Percentiles rank a stretch among this genome's conserved stretches.
Conservation (phyloP, 1,284 basidiomycete genomes). For the Fomitopsis schrenkii region DNA sequence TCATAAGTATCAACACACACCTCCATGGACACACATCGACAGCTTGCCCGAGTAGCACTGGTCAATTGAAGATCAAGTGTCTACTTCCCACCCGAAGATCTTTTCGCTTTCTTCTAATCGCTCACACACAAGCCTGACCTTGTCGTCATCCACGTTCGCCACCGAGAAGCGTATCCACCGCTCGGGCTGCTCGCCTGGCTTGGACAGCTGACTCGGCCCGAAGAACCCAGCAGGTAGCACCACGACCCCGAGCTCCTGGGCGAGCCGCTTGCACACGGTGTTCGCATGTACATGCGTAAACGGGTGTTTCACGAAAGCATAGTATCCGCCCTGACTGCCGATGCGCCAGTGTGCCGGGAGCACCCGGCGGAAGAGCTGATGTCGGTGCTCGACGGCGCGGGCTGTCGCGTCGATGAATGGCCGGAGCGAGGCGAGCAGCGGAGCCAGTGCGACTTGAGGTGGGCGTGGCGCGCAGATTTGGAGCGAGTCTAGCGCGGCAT, state of each 20-base stretch:
- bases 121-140: conserved; percentile 54
- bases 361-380: conserved; percentile 50
- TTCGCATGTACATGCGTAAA: conserved; percentile 46
- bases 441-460: conserved; percentile 63
- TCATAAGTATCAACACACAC: not conserved
- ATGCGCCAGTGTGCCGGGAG: conserved; percentile 56
- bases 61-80: conserved; percentile 1
- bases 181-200: conserved; percentile 34
- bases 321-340: conserved; percentile 68
- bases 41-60: not conserved
- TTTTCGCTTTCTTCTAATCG: conserved; percentile 41
- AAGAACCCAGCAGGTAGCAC: conserved; percentile 73
- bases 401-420: conserved; percentile 51
- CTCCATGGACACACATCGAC: not conserved
- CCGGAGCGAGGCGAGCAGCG: conserved; percentile 50
- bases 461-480: conserved; percentile 77
- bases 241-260: conserved; percentile 60
- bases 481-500: conserved; percentile 64
- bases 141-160: conserved; percentile 72
- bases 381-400: conserved; percentile 48
- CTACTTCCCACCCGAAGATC: conserved; percentile 25
- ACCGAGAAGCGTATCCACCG: conserved; percentile 78
- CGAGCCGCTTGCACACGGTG: conserved; percentile 59
- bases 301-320: conserved; percentile 74
- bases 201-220: conserved; percentile 28